phyloP scores from a whole-genome alignment of 257 asterid species.

The Solanum paucissectum region DNA sequence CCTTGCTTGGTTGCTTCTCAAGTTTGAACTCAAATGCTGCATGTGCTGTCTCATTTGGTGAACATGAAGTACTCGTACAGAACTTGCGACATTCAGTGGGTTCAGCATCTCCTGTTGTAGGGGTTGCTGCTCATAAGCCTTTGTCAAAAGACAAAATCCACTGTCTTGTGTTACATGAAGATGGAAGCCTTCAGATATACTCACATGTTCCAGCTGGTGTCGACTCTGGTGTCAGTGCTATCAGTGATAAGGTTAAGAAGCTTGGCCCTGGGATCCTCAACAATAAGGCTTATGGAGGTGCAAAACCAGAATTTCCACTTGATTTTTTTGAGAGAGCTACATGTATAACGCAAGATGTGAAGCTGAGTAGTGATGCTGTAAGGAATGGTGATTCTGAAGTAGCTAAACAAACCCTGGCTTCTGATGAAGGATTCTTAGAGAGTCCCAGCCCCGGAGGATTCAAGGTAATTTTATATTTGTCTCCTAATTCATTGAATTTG shows the following conservation, averaged over 20 bases:
- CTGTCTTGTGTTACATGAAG: constrained; percentile 92
- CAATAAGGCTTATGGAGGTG: constrained; percentile 84
- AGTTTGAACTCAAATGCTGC: constrained; percentile 68
- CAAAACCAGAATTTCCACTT: constrained; percentile 89
- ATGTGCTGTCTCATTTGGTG: constrained; percentile 74
- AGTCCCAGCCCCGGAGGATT: constrained; percentile 82
- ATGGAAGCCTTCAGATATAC: constrained; percentile 98
- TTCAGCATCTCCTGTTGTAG: constrained; percentile 86
- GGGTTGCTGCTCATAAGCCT: constrained; percentile 90
- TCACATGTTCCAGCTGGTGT: constrained; percentile 71
- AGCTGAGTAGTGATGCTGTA: constrained; percentile 77
- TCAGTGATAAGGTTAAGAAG: constrained; percentile 82
- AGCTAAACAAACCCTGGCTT: constrained; percentile 80
- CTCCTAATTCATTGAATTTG: neutral
- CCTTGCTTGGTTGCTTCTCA: constrained; percentile 77
- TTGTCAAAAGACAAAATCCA: constrained; percentile 93
- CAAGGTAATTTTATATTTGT: constrained; percentile 51
- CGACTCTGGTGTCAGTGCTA: constrained; percentile 47
- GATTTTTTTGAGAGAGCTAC: constrained; percentile 90
- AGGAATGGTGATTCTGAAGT: constrained; percentile 94
- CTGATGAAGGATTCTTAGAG: constrained; percentile 96
- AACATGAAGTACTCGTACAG: constrained; percentile 66
- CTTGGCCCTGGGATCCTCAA: constrained; percentile 79
- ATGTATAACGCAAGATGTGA: constrained; percentile 85
- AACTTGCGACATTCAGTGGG: constrained; percentile 76